A percentile compares a stretch with the other conserved stretches of the same genome.
Conservation (phyloP, 345 rosid genomes). For the Balakata baccata region DNA sequence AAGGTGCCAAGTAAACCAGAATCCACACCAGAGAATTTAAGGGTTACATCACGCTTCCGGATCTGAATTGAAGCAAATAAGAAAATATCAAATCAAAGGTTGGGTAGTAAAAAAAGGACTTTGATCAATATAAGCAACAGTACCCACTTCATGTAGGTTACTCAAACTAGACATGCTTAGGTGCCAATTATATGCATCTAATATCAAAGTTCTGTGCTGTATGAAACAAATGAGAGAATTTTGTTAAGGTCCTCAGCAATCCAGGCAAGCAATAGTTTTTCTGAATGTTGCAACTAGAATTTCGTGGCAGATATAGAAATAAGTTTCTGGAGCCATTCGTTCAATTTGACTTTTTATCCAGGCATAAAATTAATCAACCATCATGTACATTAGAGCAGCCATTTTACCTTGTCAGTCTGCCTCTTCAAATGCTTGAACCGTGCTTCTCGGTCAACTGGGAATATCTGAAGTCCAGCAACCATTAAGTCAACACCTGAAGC, state of each 20-base stretch:
- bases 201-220: neutral
- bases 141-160: neutral
- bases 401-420: conserved; percentile 63
- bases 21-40: conserved; percentile 56
- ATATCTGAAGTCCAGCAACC: conserved; percentile 82
- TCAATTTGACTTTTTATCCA: neutral
- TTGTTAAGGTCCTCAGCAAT: no score
- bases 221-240: neutral
- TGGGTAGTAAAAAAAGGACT: neutral
- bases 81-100: conserved; percentile 3
- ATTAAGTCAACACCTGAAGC: conserved; percentile 68
- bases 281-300: neutral
- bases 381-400: neutral
- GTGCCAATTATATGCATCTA: neutral
- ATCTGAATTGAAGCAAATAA: conserved; percentile 43
- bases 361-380: neutral
- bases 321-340: neutral
- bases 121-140: neutral
- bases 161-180: neutral
- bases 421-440: conserved; percentile 60
- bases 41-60: conserved; percentile 70
- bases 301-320: no score
- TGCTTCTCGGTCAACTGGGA: conserved; percentile 60
- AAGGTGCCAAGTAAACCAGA: conserved; percentile 42
- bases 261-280: neutral